These are phyloP conservation scores for Tremella yokohamensis DNA, from an alignment of 768 basidiomycete genomes.

Conservation along the genomic window DNA sequence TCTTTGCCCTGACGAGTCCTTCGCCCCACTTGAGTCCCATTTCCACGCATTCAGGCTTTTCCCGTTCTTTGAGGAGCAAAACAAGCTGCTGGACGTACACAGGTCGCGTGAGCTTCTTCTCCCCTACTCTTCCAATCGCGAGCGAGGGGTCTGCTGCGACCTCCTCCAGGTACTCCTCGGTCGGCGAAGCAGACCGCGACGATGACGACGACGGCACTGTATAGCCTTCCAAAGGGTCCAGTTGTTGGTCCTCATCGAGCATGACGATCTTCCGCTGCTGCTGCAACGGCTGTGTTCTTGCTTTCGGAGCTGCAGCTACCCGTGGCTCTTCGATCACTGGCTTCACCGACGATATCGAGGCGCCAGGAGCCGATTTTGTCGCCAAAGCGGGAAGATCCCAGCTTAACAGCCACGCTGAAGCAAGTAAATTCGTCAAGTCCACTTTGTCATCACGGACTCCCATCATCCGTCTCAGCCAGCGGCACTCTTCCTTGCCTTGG, in stretches of 20 bases:
- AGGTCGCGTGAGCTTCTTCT: conserved; percentile 68
- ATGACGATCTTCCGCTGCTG: conserved; percentile 38
- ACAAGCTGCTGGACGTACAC: conserved; percentile 86
- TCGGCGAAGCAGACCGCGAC: conserved; percentile 73
- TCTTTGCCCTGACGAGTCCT: conserved; percentile 76
- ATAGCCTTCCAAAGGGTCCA: conserved; percentile 77
- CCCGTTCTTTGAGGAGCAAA: conserved; percentile 65
- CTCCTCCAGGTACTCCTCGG: conserved; percentile 72
- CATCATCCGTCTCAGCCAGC: conserved; percentile 57
- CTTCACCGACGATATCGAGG: neutral
- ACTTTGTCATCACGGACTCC: conserved; percentile 20
- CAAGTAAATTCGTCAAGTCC: conserved; percentile 4
- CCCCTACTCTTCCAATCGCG: conserved; percentile 58
- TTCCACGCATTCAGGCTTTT: conserved; percentile 70
- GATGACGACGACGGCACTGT: conserved; percentile 60
- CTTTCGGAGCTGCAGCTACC: neutral
- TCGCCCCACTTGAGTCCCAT: conserved; percentile 77
- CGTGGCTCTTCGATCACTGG: neutral
- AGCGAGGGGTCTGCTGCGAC: conserved; percentile 82
- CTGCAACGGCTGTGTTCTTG: neutral
- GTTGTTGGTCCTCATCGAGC: conserved; percentile 66
- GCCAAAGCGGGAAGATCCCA: conserved; percentile 19
- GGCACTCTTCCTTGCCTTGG: conserved; percentile 63
- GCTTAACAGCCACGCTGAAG: conserved; percentile 35
- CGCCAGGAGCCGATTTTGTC: conserved; percentile 1